These are phyloP conservation scores for Ustilago bromivora DNA, from an alignment of 1,284 basidiomycete genomes.

Conservation along the genomic window DNA sequence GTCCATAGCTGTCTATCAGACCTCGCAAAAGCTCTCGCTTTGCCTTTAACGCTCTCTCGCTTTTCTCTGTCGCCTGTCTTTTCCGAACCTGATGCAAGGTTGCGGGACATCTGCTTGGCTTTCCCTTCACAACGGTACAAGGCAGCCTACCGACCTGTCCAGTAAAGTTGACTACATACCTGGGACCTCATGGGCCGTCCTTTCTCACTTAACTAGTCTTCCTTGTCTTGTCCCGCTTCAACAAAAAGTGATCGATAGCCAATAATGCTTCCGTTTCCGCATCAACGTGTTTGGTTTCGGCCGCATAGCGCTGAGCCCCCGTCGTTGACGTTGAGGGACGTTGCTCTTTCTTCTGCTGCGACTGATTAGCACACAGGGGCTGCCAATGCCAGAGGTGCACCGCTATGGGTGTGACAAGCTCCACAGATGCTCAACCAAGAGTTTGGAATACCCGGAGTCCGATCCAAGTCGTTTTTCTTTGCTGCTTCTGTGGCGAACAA, in stretches of 20 bases:
- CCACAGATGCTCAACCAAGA: not conserved
- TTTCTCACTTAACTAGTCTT: not conserved
- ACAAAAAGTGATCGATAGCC: not conserved
- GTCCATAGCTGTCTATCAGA: too few species aligned
- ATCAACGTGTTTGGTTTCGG: not conserved
- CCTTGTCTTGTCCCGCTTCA: not conserved
- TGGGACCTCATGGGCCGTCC: not conserved
- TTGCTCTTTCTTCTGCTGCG: not conserved
- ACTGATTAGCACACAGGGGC: not conserved
- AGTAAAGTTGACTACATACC: not conserved
- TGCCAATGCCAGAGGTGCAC: not conserved
- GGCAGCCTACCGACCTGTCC: conserved; percentile 3
- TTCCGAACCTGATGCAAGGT: not conserved
- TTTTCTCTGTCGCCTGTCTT: not conserved
- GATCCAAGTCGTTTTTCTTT: not conserved
- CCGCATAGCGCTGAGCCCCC: not conserved
- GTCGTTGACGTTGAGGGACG: not conserved
- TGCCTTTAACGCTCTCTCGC: not conserved
- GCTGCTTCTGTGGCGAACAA: not conserved
- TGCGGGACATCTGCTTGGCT: not conserved
- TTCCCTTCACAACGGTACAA: conserved; percentile 6
- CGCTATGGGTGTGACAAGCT: not conserved
- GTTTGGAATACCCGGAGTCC: not conserved
- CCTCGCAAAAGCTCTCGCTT: not conserved
- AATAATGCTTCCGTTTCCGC: not conserved